Conservation (phyloP, 345 rosid species). For the Isatis tinctoria region DNA sequence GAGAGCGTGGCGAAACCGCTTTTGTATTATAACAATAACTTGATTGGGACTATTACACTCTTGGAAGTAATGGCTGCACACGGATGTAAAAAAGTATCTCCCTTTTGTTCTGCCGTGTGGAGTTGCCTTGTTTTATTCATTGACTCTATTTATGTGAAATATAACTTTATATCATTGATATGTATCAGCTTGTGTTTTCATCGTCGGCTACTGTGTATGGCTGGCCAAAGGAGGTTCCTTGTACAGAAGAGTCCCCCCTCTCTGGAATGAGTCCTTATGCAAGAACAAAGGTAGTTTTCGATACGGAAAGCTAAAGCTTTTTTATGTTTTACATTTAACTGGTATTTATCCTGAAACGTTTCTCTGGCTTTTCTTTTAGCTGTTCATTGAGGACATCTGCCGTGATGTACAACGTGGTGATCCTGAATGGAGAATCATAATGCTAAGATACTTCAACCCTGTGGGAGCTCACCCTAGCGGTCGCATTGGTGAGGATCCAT, state of each 20-base stretch:
- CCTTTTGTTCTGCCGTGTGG: neutral
- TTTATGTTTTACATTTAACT: neutral
- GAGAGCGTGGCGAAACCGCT: slow-evolving; percentile 88
- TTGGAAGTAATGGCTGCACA: slow-evolving; percentile 86
- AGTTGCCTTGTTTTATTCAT: neutral
- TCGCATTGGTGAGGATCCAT: slow-evolving; percentile 91
- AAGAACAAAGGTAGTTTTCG: slow-evolving; percentile 61
- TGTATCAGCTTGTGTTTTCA: slow-evolving; percentile 88
- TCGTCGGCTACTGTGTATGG: slow-evolving; percentile 99
- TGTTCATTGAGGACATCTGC: slow-evolving; percentile 90
- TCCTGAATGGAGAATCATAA: slow-evolving; percentile 82
- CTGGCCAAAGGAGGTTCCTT: slow-evolving; percentile 93
- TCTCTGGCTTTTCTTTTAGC: slow-evolving; percentile 43
- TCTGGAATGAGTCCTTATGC: slow-evolving; percentile 86
- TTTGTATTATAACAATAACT: slow-evolving; percentile 80
- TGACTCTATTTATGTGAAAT: neutral
- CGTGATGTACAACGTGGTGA: slow-evolving; percentile 67
- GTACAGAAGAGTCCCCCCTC: slow-evolving; percentile 82
- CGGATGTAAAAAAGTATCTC: slow-evolving; percentile 81
- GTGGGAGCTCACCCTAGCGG: slow-evolving; percentile 99
- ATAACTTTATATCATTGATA: slow-evolving; percentile 20
- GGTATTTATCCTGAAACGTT: neutral
- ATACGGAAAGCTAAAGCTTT: neutral
- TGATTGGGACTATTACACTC: slow-evolving; percentile 75
- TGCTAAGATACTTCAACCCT: slow-evolving; percentile 96